Evolutionary conservation across 176 grass and related monocot species (phyloP).

Genomic region (Areca catechu): DNA sequence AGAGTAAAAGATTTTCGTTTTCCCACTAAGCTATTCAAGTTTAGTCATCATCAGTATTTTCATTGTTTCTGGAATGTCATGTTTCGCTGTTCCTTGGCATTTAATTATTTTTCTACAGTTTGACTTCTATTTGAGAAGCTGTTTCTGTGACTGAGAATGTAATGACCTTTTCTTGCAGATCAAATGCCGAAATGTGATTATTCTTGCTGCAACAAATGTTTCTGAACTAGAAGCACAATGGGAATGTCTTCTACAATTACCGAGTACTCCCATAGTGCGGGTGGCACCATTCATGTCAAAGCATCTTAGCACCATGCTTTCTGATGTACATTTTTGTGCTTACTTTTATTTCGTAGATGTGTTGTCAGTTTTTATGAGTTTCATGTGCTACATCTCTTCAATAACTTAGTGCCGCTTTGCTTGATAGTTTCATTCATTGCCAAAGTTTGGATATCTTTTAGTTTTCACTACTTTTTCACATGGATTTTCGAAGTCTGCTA

Average conservation of each 20-base stretch:
- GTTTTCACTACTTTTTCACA: no score
- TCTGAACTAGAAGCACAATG: constrained; percentile 72
- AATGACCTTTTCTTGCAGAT: constrained; percentile 54
- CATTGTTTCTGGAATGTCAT: background rate
- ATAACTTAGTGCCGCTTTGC: background rate
- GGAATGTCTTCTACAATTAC: constrained; percentile 75
- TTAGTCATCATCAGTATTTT: no score
- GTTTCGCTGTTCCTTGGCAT: background rate
- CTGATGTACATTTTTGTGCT: constrained; percentile 45
- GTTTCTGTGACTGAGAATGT: background rate
- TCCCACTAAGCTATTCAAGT: no score
- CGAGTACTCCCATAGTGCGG: constrained; percentile 39
- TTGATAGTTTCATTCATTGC: no score
- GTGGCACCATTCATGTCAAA: constrained; percentile 53
- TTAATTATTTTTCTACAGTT: no score
- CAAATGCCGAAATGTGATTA: constrained; percentile 88
- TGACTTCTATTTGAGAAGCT: no score
- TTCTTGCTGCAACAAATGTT: constrained; percentile 80
- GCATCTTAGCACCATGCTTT: constrained; percentile 56
- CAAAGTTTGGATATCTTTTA: no score
- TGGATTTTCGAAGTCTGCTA: no score
- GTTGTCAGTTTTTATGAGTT: background rate
- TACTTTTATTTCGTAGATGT: constrained; percentile 13
- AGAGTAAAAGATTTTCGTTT: no score
- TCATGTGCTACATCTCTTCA: constrained; percentile 11